Evolutionary conservation across 306 rosid genomes (phyloP).

Genomic region (Prosopis cineraria): DNA sequence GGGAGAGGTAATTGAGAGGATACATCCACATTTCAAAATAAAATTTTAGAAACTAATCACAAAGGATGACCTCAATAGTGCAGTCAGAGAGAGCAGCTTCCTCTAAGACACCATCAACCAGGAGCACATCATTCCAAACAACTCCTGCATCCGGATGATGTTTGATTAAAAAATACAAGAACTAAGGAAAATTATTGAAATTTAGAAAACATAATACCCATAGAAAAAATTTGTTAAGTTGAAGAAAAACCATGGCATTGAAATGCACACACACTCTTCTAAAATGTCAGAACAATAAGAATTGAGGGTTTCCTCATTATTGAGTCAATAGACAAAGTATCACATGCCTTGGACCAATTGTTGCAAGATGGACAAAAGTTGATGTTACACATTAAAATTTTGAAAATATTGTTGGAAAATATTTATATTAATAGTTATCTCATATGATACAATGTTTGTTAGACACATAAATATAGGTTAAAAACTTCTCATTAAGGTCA

Average conservation of each 20-base stretch:
- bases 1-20: slow-evolving; percentile 1
- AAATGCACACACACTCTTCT: neutral
- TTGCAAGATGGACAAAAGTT: slow-evolving; percentile 26
- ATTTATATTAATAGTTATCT: neutral
- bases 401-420: slow-evolving; percentile 3
- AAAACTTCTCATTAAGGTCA: neutral
- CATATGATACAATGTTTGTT: neutral
- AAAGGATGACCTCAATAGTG: slow-evolving; percentile 62
- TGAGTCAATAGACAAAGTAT: slow-evolving; percentile 23
- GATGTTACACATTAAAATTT: neutral
- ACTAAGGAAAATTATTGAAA: neutral
- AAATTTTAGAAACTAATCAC: slow-evolving; percentile 18
- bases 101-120: slow-evolving; percentile 59
- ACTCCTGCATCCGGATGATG: slow-evolving; percentile 47
- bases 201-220: too few species aligned
- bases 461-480: neutral
- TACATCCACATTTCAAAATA: slow-evolving; percentile 2
- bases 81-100: slow-evolving; percentile 54
- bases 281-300: slow-evolving; percentile 1
- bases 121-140: slow-evolving; percentile 69
- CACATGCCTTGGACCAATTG: slow-evolving; percentile 1
- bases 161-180: slow-evolving; percentile 27
- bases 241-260: neutral
- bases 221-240: neutral
- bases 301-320: neutral